Percentiles rank a stretch among this genome's conserved stretches.
These are phyloP conservation scores for Picea sitchensis DNA, from an alignment of 75 land plant species.

Conservation along the genomic window DNA sequence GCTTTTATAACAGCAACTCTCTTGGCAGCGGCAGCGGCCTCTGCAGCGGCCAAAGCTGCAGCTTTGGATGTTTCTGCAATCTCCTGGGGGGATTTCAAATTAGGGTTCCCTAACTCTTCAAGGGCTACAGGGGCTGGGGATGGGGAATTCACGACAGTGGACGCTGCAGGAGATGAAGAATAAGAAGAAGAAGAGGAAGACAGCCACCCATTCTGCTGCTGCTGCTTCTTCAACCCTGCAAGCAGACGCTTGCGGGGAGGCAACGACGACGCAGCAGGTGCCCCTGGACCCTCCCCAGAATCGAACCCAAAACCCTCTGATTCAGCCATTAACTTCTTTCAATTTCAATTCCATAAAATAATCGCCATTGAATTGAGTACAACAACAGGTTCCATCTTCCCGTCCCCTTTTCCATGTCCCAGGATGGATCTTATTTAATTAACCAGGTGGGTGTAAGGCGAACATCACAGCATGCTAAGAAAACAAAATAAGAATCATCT, in stretches of 20 bases:
- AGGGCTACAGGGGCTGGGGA: conserved; percentile 10
- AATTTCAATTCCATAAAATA: too few species aligned
- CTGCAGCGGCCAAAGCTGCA: conserved; percentile 41
- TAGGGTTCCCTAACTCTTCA: background rate
- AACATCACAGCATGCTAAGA: too few species aligned
- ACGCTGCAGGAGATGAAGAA: conserved; percentile 10
- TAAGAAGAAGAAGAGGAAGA: conserved; percentile 17
- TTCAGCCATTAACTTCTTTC: background rate
- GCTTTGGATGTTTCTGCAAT: conserved; percentile 33
- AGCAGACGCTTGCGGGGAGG: conserved; percentile 75
- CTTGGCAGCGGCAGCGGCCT: conserved; percentile 50
- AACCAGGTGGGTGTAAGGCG: too few species aligned
- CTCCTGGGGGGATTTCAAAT: conserved; percentile 30
- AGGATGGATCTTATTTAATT: too few species aligned
- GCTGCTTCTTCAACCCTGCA: conserved; percentile 55
- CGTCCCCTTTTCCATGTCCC: too few species aligned
- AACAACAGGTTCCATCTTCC: too few species aligned
- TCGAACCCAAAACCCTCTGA: background rate
- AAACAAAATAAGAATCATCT: too few species aligned
- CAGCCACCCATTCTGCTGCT: conserved; percentile 22
- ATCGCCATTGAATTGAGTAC: too few species aligned
- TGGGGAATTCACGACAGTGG: background rate
- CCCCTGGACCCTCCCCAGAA: background rate
- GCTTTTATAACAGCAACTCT: conserved; percentile 59
- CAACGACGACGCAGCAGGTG: conserved; percentile 21